Evolutionary conservation across 2,329 filamentous ascomycete species (phyloP), one percentile per base, ranked within the genome.

Genomic region (Bertia moriformis): DNA sequence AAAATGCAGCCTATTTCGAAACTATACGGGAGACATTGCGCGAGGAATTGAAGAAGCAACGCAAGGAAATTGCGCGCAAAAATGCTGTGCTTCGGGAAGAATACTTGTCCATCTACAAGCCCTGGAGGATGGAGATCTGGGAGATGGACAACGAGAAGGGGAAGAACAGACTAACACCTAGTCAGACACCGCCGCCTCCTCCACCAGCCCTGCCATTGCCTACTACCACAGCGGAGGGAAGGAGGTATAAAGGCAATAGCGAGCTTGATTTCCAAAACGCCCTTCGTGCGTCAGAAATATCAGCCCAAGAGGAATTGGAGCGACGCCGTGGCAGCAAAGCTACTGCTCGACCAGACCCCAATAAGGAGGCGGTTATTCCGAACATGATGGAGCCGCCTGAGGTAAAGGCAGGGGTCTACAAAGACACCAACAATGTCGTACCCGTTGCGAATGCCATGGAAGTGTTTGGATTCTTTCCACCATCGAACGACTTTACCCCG

Each of bases 191-290:
- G 7, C 32, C 32, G 10, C 12, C 15, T 7, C 12, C 32, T 35
- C 32, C 32, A 14, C 32, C 32, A 7, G 10, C 32, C 7, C 12
- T 15, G 17, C 10, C 10, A 7, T 14, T 53, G 38, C 50, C 54
- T 22, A 39, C 19, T 38, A 36, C 15, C 33, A 33, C 18, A 42
- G 52, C 33, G 59, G 32, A 35, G 15, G 32, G 32, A 14, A 51
- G 64, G 42, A 55, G 62, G 2, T 62, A 61, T 40, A 62, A 63
- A 41, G 59, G 63, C 4, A 65, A 64, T 39, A 68, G 62, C 40
- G 64, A 67, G 43, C 51, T 66, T 4, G 64, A 67, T 41, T 60
- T 68, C 37, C 58, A 66, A 40, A 64, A 60, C 39, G 63, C 63
- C 3, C 51, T 68, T 24, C 55, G 58, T 30, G 61, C 61, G 19